Conservation (phyloP, 2,329 filamentous ascomycete genomes). For the Aurifilum marmelostoma region DNA sequence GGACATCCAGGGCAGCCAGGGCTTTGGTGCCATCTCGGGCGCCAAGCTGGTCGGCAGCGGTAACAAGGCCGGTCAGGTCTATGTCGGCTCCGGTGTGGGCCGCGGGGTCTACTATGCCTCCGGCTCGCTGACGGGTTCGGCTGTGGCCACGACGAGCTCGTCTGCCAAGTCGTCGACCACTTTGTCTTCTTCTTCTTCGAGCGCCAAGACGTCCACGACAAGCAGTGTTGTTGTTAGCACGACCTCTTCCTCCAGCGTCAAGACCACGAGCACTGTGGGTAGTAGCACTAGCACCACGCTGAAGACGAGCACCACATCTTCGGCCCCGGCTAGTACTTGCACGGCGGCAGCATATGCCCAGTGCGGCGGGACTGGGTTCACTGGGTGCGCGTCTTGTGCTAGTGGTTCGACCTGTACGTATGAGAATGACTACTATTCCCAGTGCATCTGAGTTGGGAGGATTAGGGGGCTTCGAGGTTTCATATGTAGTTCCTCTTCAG, state of each 20-base stretch:
- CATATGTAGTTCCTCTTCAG: neutral
- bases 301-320: conserved; percentile 22
- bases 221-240: conserved; percentile 14
- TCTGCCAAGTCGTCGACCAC: conserved; percentile 29
- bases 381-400: conserved; percentile 41
- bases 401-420: conserved; percentile 39
- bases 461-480: neutral
- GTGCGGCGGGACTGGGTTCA: conserved; percentile 42
- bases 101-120: conserved; percentile 48
- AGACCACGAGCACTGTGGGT: conserved; percentile 27
- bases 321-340: conserved; percentile 24
- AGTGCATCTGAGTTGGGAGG: conserved; percentile 36
- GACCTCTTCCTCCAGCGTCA: conserved; percentile 15
- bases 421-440: conserved; percentile 41
- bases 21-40: conserved; percentile 48
- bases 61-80: conserved; percentile 50
- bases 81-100: conserved; percentile 53
- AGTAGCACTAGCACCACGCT: conserved; percentile 10
- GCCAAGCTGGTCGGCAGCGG: conserved; percentile 48
- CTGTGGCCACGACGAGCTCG: conserved; percentile 21
- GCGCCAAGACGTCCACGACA: conserved; percentile 20
- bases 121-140: conserved; percentile 31
- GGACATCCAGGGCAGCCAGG: conserved; percentile 51
- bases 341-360: conserved; percentile 39
- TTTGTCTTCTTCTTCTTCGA: conserved; percentile 10